Evolutionary conservation across 495 filamentous ascomycete genomes (phyloP).

Genomic region (Hypoxylon rickii): DNA sequence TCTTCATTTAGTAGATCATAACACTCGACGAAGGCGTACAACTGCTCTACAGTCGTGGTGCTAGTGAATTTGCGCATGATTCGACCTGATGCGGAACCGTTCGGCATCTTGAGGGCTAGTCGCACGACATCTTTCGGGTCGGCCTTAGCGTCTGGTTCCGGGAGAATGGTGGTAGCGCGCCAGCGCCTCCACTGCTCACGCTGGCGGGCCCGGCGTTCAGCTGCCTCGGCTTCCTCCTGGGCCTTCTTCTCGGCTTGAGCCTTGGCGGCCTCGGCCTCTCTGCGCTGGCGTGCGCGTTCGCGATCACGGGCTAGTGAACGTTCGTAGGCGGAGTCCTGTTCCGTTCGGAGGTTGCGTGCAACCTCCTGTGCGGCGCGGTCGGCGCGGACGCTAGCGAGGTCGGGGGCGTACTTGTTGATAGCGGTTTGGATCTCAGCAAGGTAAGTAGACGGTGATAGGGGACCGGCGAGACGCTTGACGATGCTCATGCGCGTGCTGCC

Average conservation of each 20-base stretch:
- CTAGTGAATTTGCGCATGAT: conserved; percentile 74
- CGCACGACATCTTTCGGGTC: conserved; percentile 70
- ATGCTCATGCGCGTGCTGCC: conserved; percentile 86
- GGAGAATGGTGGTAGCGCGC: conserved; percentile 67
- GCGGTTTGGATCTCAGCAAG: conserved; percentile 71
- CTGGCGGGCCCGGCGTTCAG: conserved; percentile 60
- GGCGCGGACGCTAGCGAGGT: conserved; percentile 68
- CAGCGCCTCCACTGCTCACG: conserved; percentile 77
- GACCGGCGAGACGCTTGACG: conserved; percentile 73
- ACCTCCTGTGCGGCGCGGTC: conserved; percentile 77
- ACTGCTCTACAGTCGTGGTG: conserved; percentile 73
- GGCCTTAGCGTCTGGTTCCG: conserved; percentile 65
- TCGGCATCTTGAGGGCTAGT: conserved; percentile 77
- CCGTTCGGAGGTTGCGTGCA: conserved; percentile 72
- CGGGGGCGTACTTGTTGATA: conserved; percentile 69
- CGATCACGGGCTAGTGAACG: conserved; percentile 84
- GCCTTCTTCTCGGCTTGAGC: conserved; percentile 60
- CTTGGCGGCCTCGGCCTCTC: conserved; percentile 73
- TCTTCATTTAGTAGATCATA: conserved; percentile 64
- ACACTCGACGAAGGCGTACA: conserved; percentile 97
- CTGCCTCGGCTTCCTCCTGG: conserved; percentile 64
- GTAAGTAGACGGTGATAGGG: conserved; percentile 66
- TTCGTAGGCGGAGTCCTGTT: conserved; percentile 93
- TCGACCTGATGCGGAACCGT: conserved; percentile 54
- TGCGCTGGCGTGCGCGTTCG: conserved; percentile 72